Evolutionary conservation across 164 flowering plant species (phyloP).

Genomic region (Aristolochia fimbriata): DNA sequence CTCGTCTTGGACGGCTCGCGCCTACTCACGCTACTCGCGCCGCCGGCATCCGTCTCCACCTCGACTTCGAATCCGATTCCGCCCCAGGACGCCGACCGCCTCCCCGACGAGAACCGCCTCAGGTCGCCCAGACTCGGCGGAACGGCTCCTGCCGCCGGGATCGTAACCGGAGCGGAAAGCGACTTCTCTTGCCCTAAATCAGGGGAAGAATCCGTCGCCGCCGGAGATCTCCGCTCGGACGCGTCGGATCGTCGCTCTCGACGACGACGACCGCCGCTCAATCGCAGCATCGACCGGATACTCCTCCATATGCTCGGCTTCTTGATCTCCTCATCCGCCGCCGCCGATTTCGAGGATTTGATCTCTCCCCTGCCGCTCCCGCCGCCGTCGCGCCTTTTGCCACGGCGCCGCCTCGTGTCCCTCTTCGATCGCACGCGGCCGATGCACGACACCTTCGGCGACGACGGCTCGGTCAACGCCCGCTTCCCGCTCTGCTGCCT

Average conservation of each 20-base stretch:
- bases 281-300: not conserved
- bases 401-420: conserved; percentile 2
- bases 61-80: conserved; percentile 13
- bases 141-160: conserved; percentile 10
- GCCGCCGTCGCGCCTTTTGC: not conserved
- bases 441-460: conserved; percentile 31
- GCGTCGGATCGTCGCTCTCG: not conserved
- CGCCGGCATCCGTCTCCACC: not conserved
- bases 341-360: too few relatives aligned
- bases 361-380: not conserved
- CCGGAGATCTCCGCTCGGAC: too few relatives aligned
- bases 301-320: not conserved
- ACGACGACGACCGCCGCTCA: not conserved
- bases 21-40: too few relatives aligned
- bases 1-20: conserved; percentile 8
- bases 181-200: conserved; percentile 14
- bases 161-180: not conserved
- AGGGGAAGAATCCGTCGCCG: not conserved
- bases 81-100: conserved; percentile 30
- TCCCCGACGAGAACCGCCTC: conserved; percentile 60
- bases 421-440: conserved; percentile 20
- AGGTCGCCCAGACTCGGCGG: conserved; percentile 47
- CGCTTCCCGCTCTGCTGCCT: conserved; percentile 15
- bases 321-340: not conserved
- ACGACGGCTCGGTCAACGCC: conserved; percentile 21